Percentiles rank a stretch among this genome's conserved stretches.
Evolutionary conservation across 129 eudicot species (phyloP).

Genomic region (Flaveria robusta): DNA sequence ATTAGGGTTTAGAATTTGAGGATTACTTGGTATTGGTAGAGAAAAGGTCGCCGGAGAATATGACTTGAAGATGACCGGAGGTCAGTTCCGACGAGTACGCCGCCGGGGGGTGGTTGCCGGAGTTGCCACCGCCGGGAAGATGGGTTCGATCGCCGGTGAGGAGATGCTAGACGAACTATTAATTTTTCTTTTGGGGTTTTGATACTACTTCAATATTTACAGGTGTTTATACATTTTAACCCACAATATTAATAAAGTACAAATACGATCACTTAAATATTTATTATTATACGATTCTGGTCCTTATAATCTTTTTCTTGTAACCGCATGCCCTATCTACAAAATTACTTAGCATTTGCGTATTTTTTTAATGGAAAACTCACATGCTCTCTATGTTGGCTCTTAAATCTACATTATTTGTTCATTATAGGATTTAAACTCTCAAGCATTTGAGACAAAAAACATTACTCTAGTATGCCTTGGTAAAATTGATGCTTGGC

Average conservation of each 20-base stretch:
- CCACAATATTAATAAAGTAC: background rate
- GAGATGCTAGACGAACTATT: background rate
- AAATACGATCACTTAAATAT: background rate
- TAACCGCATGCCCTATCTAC: background rate
- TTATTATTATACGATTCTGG: background rate
- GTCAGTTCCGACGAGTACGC: background rate
- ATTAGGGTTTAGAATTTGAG: constrained; percentile 20
- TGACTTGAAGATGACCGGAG: background rate
- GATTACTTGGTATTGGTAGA: constrained; percentile 7
- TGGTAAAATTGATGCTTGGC: no score
- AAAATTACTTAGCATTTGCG: no score
- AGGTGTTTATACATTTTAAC: background rate
- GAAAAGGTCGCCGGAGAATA: constrained; percentile 17
- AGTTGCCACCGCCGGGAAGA: background rate
- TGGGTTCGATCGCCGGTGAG: background rate
- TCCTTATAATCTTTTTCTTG: background rate
- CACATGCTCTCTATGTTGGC: no score
- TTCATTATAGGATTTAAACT: no score
- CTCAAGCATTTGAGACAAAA: no score
- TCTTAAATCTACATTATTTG: no score
- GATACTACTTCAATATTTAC: background rate
- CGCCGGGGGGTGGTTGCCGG: constrained; percentile 7
- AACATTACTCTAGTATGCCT: no score
- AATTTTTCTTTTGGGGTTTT: background rate
- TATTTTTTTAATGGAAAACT: no score